Conservation (phyloP, 805 yeast species). For the Wickerhamomyces ciferrii region DNA sequence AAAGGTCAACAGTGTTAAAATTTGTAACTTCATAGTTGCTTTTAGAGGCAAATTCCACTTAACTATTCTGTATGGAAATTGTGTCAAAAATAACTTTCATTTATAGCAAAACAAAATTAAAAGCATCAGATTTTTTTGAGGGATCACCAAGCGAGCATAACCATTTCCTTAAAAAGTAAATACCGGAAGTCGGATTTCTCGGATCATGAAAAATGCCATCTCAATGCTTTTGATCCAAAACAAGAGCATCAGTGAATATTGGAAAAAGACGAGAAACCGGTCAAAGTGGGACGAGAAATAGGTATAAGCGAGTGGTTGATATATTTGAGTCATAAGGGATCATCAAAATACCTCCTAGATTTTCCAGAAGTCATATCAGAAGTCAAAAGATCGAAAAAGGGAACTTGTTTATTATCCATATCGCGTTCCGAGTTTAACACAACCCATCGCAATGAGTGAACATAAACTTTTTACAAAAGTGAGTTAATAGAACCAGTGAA, state of each 20-base stretch:
- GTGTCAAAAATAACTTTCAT: background rate
- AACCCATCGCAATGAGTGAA: conserved; percentile 15
- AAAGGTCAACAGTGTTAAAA: background rate
- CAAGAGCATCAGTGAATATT: background rate
- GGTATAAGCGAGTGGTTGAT: background rate
- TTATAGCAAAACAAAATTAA: background rate
- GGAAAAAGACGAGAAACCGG: background rate
- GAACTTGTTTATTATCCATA: background rate
- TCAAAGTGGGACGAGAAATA: background rate
- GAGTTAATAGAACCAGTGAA: no score
- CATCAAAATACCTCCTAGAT: no score
- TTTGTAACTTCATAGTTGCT: background rate
- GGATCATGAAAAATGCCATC: background rate
- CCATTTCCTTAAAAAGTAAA: no score
- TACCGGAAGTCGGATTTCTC: background rate
- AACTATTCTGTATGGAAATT: background rate
- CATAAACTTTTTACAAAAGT: conserved; percentile 17
- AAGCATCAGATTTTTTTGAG: background rate
- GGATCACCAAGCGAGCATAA: background rate
- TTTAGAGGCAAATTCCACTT: background rate
- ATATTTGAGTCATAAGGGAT: no score
- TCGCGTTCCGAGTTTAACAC: background rate
- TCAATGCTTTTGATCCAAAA: background rate
- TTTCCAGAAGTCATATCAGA: no score
- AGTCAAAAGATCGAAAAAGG: no score